Evolutionary conservation across 2,329 filamentous ascomycete species (phyloP), one percentile per base, ranked within the genome.

Genomic region (Colletotrichum simmondsii): DNA sequence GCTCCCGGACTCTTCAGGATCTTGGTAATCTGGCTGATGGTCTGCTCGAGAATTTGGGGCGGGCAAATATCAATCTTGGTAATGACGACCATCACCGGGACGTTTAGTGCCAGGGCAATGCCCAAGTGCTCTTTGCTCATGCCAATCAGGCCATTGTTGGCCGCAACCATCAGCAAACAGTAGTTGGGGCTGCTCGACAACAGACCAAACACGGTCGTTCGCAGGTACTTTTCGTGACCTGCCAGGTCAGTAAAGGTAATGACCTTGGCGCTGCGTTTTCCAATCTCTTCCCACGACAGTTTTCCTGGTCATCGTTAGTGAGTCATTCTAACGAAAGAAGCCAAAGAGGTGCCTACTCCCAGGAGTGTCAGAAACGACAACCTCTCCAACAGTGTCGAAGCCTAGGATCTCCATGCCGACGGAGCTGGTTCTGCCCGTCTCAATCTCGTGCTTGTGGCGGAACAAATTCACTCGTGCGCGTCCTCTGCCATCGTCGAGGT

Each of bases 391-490:
- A 63, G 93, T 95, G 82, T 98, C 95, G 77, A 98, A 99, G 2
- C 97, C 97, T 93, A 98, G 95, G 74, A 98, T 98, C 82, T 99
- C 97, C 95, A 98, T 97, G 54, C 97, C 96, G 0, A 99, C 97
- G 0, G 95, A 98, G 80, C 95, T 98, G 11, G 97, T 99, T 76
- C 97, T 90, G 1, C 97, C 97, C 59, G 94, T 97, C 83, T 99
- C 97, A 53, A 98, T 93, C 84, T 99, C 97, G 79, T 99, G 97
- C 83, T 99, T 98, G 83, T 99, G 97, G 19, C 97, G 91, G 84
- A 99, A 99, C 14, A 99, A 91, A 76, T 98, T 98, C 64, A 99
- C 94, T 74, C 97, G 93, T 58, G 97, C 96, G 82, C 94, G 96
- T 14, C 97, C 97, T 79, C 97, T 90, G 19, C 97, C 97, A 83